Evolutionary conservation across 1,139 yeast species (phyloP).

Genomic region (Scheffersomyces segobiensis): DNA sequence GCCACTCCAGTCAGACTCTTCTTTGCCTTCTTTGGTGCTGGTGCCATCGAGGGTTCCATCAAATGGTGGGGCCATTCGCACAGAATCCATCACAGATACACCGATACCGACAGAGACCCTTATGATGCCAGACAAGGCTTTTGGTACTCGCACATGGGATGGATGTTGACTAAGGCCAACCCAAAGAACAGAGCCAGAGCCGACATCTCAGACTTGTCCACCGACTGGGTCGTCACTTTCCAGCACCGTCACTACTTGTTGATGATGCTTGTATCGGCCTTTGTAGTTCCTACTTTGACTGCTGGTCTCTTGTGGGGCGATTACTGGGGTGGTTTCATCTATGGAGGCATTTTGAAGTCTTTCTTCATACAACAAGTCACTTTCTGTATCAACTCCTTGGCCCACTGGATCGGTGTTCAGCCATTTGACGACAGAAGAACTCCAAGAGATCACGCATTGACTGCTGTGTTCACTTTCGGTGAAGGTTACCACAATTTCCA

Average conservation of each 20-base stretch:
- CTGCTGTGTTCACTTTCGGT: constrained; percentile 95
- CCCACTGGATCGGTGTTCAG: constrained; percentile 97
- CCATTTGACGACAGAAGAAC: constrained; percentile 98
- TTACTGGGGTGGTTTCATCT: constrained; percentile 88
- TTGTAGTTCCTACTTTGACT: constrained; percentile 69
- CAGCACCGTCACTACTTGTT: constrained; percentile 90
- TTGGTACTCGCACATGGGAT: constrained; percentile 95
- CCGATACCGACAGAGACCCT: constrained; percentile 96
- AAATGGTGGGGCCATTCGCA: constrained; percentile 99
- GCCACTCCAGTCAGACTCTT: constrained; percentile 66
- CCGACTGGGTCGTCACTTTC: constrained; percentile 86
- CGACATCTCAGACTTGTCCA: constrained; percentile 87
- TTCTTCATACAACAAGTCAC: constrained; percentile 94
- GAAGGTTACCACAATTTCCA: constrained; percentile 99
- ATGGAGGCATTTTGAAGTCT: constrained; percentile 85
- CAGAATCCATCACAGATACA: constrained; percentile 95
- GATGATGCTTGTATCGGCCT: constrained; percentile 66
- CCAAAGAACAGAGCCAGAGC: constrained; percentile 96
- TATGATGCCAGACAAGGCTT: constrained; percentile 95
- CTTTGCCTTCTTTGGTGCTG: constrained; percentile 87
- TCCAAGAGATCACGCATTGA: constrained; percentile 92
- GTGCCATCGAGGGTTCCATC: constrained; percentile 94
- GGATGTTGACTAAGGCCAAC: constrained; percentile 94
- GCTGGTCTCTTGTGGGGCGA: constrained; percentile 88
- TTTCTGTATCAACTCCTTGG: constrained; percentile 96